Conservation (phyloP, 1,139 yeast species). For the Wickerhamomyces sp. region DNA sequence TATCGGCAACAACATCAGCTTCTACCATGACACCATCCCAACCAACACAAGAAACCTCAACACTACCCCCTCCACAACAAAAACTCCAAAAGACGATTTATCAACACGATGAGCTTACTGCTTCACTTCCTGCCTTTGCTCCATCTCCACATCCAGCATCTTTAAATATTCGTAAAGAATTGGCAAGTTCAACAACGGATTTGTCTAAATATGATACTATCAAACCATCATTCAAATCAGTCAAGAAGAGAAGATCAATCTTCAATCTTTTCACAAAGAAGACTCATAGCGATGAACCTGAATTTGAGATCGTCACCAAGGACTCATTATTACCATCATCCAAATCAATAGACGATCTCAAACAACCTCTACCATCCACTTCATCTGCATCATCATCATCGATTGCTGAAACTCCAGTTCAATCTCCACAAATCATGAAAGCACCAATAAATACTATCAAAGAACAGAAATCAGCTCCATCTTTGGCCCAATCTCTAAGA, state of each 20-base stretch:
- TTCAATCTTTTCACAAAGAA: conserved; percentile 23
- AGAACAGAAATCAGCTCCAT: no score
- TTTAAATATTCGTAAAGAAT: conserved; percentile 2
- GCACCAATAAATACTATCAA: no score
- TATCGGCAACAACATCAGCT: neutral
- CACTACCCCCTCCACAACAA: no score
- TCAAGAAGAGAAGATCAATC: conserved; percentile 26
- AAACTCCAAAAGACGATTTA: no score
- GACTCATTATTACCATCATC: conserved; percentile 2
- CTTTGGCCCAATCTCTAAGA: neutral
- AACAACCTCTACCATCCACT: neutral
- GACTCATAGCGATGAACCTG: conserved; percentile 13
- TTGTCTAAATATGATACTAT: conserved; percentile 7
- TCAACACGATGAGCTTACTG: no score
- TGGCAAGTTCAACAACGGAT: conserved; percentile 9
- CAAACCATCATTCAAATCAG: conserved; percentile 7
- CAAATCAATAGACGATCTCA: neutral
- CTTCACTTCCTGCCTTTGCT: no score
- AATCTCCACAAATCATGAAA: no score
- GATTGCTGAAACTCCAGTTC: no score
- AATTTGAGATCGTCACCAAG: conserved; percentile 20
- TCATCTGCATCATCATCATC: no score
- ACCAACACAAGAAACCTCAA: no score
- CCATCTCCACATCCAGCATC: neutral
- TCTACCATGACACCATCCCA: conserved; percentile 1